Evolutionary conservation across 1,139 yeast species (phyloP).

Genomic region (Nadsonia commutata): DNA sequence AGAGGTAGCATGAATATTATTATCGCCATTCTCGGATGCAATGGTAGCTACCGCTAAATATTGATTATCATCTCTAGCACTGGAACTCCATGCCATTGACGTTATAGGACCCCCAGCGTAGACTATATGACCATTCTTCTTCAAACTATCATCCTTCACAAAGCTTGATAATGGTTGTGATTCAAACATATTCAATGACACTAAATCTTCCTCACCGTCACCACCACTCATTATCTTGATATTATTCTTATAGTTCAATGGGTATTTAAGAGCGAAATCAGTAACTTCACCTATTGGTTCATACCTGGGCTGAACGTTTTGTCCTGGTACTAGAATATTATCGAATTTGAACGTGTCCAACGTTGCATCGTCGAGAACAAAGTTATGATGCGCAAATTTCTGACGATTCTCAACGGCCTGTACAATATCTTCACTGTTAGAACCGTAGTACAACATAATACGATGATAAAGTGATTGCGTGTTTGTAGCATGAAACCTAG

Average conservation of each 20-base stretch:
- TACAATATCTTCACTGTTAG: slow-evolving; percentile 9
- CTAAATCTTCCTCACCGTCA: background rate
- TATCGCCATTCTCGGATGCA: too few species aligned
- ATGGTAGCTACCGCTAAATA: slow-evolving; percentile 41
- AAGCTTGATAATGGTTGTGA: background rate
- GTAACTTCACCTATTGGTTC: background rate
- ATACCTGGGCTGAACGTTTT: background rate
- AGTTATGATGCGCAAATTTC: slow-evolving; percentile 11
- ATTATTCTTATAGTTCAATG: background rate
- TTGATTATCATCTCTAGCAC: slow-evolving; percentile 20
- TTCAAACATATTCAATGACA: background rate
- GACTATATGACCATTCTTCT: slow-evolving; percentile 10
- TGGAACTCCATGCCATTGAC: slow-evolving; percentile 19
- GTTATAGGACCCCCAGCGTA: slow-evolving; percentile 17
- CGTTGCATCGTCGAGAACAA: slow-evolving; percentile 12
- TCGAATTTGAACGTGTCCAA: slow-evolving; percentile 7
- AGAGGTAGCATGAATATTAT: slow-evolving; percentile 7
- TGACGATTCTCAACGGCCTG: slow-evolving; percentile 11
- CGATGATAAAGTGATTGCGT: background rate
- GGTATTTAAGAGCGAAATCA: background rate
- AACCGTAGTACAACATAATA: slow-evolving; percentile 10
- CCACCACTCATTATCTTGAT: background rate
- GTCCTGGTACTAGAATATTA: slow-evolving; percentile 1
- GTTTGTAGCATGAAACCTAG: background rate
- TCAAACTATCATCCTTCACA: background rate